Base-by-base conservation (phyloP, 768 basidiomycete genomes). In the Tylopilus plumbeoviolaceoides region DNA sequence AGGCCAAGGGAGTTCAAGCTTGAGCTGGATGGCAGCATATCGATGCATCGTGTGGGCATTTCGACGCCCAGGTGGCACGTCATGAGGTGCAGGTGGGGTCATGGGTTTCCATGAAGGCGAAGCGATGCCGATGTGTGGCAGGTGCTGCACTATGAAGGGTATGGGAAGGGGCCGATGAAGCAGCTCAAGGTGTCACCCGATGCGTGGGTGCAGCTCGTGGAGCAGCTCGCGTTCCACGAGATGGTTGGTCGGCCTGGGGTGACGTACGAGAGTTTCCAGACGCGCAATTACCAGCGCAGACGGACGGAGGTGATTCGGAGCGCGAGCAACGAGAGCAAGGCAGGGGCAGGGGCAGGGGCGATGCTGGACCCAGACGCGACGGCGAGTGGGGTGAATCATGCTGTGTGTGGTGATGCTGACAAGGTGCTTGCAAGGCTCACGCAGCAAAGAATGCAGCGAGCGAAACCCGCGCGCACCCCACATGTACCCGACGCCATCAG, bases 181-280 rank as follows among this genome's bases (percentile, higher is more conserved):
- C 78, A 75, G 51, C 81, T 80, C 78, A 85, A 85, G 63, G 76
- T 82, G 44, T 93, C 90, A 1, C 97, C 95, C 0, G 97, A 99
- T 63, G 94, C 95, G 25, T 94, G 93, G 85, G 90, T 80, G 17
- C 97, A 99, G 73, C 78, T 98, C 49, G 85, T 95, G 60, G 98
- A 95, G 75, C 95, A 98, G 71, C 85, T 98, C 44, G 95, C 95
- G 20, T 98, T 91, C 76, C 83, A 88, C 69, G 94, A 95, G 73
- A 81, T 94, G 78, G 78, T 75, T 61, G 74, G 75, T 7, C 78
- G 88, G 2, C 84, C 88, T 9, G 89, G 82, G 2, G 84, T 90
- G 43, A 85, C 88, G 55, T 99, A 99, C 73, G 95, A 99, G 77
- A 87, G 85, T 57, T 87, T 89, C 6, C 95, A 98, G 73, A 98